Evolutionary conservation across 2,329 filamentous ascomycete genomes (phyloP).

Genomic region (Helotiales sp.): DNA sequence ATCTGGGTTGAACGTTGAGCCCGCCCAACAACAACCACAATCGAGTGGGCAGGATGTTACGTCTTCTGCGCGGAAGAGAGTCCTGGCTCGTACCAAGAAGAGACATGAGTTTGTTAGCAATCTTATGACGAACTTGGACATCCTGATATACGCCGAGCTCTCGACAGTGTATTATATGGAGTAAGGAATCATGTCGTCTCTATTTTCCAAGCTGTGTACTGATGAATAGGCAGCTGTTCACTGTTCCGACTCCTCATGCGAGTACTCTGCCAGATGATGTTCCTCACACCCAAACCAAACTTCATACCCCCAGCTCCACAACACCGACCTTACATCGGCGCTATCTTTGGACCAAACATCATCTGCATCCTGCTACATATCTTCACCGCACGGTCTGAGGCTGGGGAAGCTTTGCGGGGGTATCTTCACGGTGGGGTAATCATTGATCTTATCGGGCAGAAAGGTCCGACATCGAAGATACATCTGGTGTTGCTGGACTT

Average conservation of each 20-base stretch:
- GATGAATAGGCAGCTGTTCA: conserved; percentile 53
- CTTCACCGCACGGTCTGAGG: conserved; percentile 53
- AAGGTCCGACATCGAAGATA: conserved; percentile 56
- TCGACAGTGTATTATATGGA: conserved; percentile 71
- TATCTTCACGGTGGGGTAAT: conserved; percentile 68
- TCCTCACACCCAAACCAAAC: conserved; percentile 59
- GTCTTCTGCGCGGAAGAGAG: conserved; percentile 28
- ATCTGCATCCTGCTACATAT: conserved; percentile 62
- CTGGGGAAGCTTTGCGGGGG: conserved; percentile 61
- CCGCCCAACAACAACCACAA: conserved; percentile 5
- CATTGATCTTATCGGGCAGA: conserved; percentile 68
- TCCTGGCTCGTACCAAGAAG: conserved; percentile 51
- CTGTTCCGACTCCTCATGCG: conserved; percentile 62
- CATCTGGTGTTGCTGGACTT: conserved; percentile 57
- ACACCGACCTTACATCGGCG: conserved; percentile 54
- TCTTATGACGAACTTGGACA: conserved; percentile 61
- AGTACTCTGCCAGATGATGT: conserved; percentile 59
- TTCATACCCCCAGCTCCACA: conserved; percentile 57
- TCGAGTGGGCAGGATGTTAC: neutral
- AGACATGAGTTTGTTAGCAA: conserved; percentile 55
- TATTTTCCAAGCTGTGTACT: conserved; percentile 1
- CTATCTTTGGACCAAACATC: conserved; percentile 58
- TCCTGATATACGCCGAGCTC: conserved; percentile 63
- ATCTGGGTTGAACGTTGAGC: neutral
- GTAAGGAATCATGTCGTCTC: conserved; percentile 43